Evolutionary conservation across 805 yeast genomes (phyloP).

Genomic region (Myxozyma neotropica): DNA sequence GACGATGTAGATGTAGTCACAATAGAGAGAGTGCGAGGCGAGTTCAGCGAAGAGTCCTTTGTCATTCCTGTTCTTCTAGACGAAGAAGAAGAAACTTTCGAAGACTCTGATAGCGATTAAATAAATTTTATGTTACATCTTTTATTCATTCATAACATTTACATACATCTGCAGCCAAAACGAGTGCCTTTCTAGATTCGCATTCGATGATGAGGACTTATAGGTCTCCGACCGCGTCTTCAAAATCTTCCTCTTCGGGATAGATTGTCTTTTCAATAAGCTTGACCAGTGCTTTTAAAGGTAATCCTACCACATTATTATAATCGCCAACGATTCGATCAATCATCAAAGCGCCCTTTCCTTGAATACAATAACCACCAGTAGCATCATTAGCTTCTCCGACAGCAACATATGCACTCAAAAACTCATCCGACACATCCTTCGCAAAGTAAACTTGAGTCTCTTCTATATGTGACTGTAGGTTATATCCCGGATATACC

Average conservation of each 20-base stretch:
- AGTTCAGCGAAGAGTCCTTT: conserved; percentile 50
- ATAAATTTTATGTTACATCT: background rate
- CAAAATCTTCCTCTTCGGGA: conserved; percentile 36
- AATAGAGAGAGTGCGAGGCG: conserved; percentile 64
- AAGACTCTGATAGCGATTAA: conserved; percentile 27
- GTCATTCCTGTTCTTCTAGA: conserved; percentile 57
- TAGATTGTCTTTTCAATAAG: conserved; percentile 45
- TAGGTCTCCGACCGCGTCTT: background rate
- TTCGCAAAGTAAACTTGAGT: conserved; percentile 46
- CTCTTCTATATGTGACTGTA: conserved; percentile 48
- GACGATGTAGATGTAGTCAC: conserved; percentile 65
- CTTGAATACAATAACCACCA: conserved; percentile 90
- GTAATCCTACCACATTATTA: conserved; percentile 85
- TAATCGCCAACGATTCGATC: conserved; percentile 73
- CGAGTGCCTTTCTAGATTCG: too few species aligned
- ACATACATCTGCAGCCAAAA: too few species aligned
- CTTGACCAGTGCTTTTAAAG: conserved; percentile 59
- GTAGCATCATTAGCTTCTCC: conserved; percentile 83
- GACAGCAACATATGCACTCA: conserved; percentile 63
- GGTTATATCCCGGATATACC: conserved; percentile 47
- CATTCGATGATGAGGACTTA: background rate
- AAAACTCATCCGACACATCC: conserved; percentile 54
- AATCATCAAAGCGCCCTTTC: conserved; percentile 62
- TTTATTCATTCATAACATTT: background rate
- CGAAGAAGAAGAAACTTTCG: conserved; percentile 34